Percentiles rank a stretch among this genome's conserved stretches.
Evolutionary conservation across 2,329 filamentous ascomycete species (phyloP).

Genomic region (Fusarium pseudoanthophilum): DNA sequence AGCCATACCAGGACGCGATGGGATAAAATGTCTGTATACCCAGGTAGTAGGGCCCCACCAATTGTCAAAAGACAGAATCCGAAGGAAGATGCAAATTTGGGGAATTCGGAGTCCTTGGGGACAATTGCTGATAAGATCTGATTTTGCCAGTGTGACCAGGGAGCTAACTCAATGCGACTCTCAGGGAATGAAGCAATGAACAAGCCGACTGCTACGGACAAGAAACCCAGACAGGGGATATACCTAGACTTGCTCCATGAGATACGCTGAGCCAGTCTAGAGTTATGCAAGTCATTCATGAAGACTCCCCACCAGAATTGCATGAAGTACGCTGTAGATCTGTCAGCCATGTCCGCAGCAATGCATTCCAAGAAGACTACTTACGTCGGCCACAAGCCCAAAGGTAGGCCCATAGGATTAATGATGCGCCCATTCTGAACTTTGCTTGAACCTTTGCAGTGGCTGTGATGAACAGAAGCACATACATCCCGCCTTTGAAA

Average conservation of each 20-base stretch:
- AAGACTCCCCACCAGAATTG: neutral
- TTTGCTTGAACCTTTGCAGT: neutral
- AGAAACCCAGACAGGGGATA: neutral
- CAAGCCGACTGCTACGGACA: neutral
- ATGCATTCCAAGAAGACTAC: neutral
- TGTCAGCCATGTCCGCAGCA: rapidly evolving
- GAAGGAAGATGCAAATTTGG: neutral
- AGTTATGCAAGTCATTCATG: neutral
- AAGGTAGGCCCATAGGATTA: neutral
- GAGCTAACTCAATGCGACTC: neutral
- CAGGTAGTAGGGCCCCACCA: neutral
- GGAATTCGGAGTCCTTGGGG: neutral
- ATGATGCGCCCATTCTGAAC: neutral
- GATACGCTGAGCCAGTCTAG: neutral
- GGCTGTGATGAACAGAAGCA: neutral
- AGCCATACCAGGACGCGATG: neutral
- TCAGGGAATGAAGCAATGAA: neutral
- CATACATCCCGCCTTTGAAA: neutral
- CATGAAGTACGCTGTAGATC: neutral
- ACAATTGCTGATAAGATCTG: neutral
- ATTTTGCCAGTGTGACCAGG: neutral
- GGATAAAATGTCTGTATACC: neutral
- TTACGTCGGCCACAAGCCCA: neutral
- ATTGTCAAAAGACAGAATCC: neutral
- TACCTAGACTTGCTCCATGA: neutral